phyloP scores from a whole-genome alignment of 164 flowering plant genomes.

The Aristolochia contorta region DNA sequence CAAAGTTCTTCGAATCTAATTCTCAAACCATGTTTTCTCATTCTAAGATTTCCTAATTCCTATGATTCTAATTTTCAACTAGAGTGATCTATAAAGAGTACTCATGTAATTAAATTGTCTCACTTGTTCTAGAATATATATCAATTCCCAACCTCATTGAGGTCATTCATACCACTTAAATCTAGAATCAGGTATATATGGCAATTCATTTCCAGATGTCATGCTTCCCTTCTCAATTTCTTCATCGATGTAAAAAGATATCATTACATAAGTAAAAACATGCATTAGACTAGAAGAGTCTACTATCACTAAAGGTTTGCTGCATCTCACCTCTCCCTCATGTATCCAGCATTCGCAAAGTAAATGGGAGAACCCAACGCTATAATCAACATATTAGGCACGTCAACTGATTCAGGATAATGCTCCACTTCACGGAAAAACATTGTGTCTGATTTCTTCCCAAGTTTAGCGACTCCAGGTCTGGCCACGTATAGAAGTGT shows the following conservation, averaged over 20 bases:
- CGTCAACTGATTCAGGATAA: slow-evolving; percentile 32
- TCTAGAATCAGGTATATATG: slow-evolving; percentile 54
- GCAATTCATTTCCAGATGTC: slow-evolving; percentile 18
- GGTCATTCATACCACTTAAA: slow-evolving; percentile 40
- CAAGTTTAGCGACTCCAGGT: slow-evolving; percentile 57
- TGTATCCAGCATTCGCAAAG: slow-evolving; percentile 48
- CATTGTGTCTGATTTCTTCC: slow-evolving; percentile 34
- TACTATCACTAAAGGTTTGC: background rate
- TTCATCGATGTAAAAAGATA: slow-evolving; percentile 25
- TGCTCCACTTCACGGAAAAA: slow-evolving; percentile 58
- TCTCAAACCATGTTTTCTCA: too few species aligned
- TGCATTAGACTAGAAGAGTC: background rate
- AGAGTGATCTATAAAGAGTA: too few species aligned
- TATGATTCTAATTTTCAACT: too few species aligned
- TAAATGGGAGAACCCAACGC: slow-evolving; percentile 69
- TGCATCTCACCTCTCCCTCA: slow-evolving; percentile 51
- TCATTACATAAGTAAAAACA: too few species aligned
- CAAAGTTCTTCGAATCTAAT: too few species aligned
- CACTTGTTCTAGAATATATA: too few species aligned
- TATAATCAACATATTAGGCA: slow-evolving; percentile 39
- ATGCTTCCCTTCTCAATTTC: slow-evolving; percentile 27
- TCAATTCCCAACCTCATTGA: background rate
- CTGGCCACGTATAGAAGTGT: slow-evolving; percentile 62
- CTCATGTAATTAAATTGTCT: too few species aligned
- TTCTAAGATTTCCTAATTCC: too few species aligned